A percentile compares a stretch with the other conserved stretches of the same genome.
These are phyloP conservation scores for Alnus rubra DNA, from an alignment of 306 rosid genomes.

Conservation along the genomic window DNA sequence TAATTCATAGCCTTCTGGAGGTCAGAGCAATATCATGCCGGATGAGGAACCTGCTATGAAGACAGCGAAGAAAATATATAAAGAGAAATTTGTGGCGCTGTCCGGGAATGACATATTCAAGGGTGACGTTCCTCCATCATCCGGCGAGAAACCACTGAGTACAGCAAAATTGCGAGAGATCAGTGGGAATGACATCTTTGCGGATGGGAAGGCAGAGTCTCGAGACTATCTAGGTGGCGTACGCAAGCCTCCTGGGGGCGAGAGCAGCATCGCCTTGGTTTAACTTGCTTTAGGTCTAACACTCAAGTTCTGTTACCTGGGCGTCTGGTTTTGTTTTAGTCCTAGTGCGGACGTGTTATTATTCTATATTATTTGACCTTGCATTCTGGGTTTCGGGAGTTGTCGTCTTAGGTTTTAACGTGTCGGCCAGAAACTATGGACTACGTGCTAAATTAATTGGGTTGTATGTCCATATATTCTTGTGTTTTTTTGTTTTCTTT, in stretches of 20 bases:
- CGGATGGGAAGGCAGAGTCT: slow-evolving; percentile 89
- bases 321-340: slow-evolving; percentile 54
- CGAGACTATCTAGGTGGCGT: slow-evolving; percentile 93
- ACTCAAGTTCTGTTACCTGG: slow-evolving; percentile 32
- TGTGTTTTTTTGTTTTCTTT: slow-evolving; percentile 18
- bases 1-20: slow-evolving; percentile 43
- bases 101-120: slow-evolving; percentile 90
- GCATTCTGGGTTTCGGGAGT: slow-evolving; percentile 68
- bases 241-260: slow-evolving; percentile 99
- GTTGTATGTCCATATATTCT: slow-evolving; percentile 75
- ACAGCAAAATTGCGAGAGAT: slow-evolving; percentile 86
- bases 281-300: slow-evolving; percentile 75
- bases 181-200: slow-evolving; percentile 92
- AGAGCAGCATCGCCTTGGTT: slow-evolving; percentile 98
- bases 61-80: slow-evolving; percentile 82
- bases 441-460: slow-evolving; percentile 85
- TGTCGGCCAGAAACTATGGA: slow-evolving; percentile 51
- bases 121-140: slow-evolving; percentile 69
- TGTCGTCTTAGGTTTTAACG: slow-evolving; percentile 70
- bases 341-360: slow-evolving; percentile 59
- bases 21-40: slow-evolving; percentile 36
- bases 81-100: slow-evolving; percentile 72
- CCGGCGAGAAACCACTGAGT: slow-evolving; percentile 79
- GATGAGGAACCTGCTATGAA: slow-evolving; percentile 56
- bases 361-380: slow-evolving; percentile 75